A percentile compares a stretch with the other conserved stretches of the same genome.
These are phyloP conservation scores for Suaeda aralocaspica DNA, from an alignment of 148 eudicot species.

Conservation along the genomic window DNA sequence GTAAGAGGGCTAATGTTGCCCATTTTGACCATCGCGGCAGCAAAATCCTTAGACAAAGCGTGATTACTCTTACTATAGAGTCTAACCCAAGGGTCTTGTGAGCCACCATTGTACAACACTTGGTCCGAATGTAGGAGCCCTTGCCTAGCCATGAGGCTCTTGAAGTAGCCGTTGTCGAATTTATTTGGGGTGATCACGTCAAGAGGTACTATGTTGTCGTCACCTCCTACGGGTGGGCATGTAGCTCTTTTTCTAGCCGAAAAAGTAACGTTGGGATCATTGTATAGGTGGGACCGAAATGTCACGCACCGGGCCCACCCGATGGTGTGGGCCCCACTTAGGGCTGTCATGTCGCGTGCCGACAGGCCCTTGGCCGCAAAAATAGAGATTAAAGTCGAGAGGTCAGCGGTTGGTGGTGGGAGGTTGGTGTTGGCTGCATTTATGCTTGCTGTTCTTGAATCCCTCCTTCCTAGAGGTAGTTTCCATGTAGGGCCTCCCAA, in stretches of 20 bases:
- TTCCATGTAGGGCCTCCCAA: constrained; percentile 55
- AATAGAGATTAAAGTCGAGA: constrained; percentile 32
- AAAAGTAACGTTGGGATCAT: constrained; percentile 34
- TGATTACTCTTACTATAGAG: constrained; percentile 28
- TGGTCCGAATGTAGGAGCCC: constrained; percentile 62
- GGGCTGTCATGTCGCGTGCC: constrained; percentile 42
- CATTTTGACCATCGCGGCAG: constrained; percentile 41
- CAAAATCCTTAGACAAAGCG: constrained; percentile 39
- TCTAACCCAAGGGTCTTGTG: constrained; percentile 36
- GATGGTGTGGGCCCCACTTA: constrained; percentile 55
- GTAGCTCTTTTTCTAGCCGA: constrained; percentile 17
- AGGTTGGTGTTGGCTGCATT: constrained; percentile 39
- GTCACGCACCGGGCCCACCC: constrained; percentile 40
- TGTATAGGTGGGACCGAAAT: constrained; percentile 39
- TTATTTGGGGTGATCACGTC: constrained; percentile 30
- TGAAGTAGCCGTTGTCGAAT: constrained; percentile 40
- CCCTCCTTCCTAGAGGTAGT: constrained; percentile 47
- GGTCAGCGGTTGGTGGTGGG: constrained; percentile 37
- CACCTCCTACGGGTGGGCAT: constrained; percentile 39
- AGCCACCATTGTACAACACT: constrained; percentile 38
- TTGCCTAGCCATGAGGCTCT: constrained; percentile 28
- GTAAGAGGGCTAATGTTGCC: constrained; percentile 46
- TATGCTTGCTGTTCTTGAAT: constrained; percentile 41
- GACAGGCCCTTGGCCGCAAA: constrained; percentile 39
- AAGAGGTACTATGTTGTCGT: constrained; percentile 37